A percentile compares a stretch with the other conserved stretches of the same genome.
phyloP scores from a whole-genome alignment of 768 basidiomycete genomes.

The Rubroboletus pulcherrimus region DNA sequence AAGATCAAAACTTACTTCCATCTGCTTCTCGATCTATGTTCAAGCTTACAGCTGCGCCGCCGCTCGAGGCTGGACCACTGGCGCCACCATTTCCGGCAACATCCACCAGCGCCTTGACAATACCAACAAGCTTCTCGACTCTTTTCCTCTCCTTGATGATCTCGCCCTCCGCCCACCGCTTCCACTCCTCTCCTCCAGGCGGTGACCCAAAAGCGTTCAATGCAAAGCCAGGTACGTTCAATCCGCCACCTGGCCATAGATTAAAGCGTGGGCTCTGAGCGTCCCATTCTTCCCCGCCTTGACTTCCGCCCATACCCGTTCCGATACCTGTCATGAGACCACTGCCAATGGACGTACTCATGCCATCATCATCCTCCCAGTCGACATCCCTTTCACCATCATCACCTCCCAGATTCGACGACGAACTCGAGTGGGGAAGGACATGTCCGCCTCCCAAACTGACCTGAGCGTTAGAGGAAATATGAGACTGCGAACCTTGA shows the following conservation, averaged over 20 bases:
- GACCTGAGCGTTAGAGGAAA: constrained; percentile 6
- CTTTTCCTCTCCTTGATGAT: constrained; percentile 57
- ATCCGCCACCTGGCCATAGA: constrained; percentile 8
- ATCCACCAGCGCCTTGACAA: constrained; percentile 63
- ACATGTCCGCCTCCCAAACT: constrained; percentile 14
- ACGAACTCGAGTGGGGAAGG: constrained; percentile 26
- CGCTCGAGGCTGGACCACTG: background rate
- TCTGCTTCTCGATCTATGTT: constrained; percentile 11
- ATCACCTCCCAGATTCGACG: constrained; percentile 26
- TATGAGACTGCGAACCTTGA: constrained; percentile 8
- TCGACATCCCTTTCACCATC: constrained; percentile 25
- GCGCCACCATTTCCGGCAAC: constrained; percentile 42
- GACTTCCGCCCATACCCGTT: constrained; percentile 9
- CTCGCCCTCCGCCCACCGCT: constrained; percentile 31
- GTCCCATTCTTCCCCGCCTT: constrained; percentile 26
- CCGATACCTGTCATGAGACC: constrained; percentile 13
- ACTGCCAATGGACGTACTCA: constrained; percentile 4
- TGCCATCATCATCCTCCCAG: constrained; percentile 29
- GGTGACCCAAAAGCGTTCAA: constrained; percentile 7
- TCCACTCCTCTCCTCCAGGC: constrained; percentile 25
- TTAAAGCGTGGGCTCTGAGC: constrained; percentile 14
- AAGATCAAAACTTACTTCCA: constrained; percentile 9
- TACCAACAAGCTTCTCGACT: constrained; percentile 55
- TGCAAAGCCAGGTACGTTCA: constrained; percentile 11
- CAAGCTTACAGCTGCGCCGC: background rate